Base-by-base conservation (phyloP, 371 early-diverging fungal species). In the Lichtheimia ornata region DNA sequence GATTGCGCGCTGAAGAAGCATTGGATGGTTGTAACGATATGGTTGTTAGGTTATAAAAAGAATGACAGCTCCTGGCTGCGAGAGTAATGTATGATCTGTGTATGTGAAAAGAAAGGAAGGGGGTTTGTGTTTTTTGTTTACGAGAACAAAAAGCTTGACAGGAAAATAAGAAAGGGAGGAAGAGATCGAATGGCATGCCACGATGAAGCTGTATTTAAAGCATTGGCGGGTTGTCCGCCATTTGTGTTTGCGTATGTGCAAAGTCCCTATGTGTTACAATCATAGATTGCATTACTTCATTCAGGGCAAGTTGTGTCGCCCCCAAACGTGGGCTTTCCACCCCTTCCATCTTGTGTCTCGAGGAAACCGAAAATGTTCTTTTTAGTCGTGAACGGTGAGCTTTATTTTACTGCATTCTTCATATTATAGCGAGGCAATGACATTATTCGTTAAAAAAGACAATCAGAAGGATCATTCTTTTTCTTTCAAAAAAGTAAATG, bases 231-330 rank as follows among this genome's bases (percentile, higher is more conserved):
- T 18, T n/a, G 47, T 47, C 47, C 18, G 18, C 47, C 47, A 22
- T 47, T 22, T 17, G 22, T 47, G n/a, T 20, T 41, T 20, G 47
- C 22, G 47, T 18, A 47, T 47, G 22, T 45, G 59, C 43, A 59
- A 59, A 59, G 14, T 52, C 50, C 25, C 55, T 28, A 56, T 42
- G 70, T 70, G 25, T 63, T 44, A 70, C 70, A 65, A 65, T 47
- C 50, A 70, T 64, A 59, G 62, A 70, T 70, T 70, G 65, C 65
- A 65, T 70, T 62, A 22, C 58, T 61, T 58, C 60, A 62, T 59
- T 67, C 59, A 59, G 53, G 54, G 40, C 59, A 15, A 43, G 30
- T 65, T 65, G 62, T 65, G 65, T 63, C 27, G 55, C 65, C 52
- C 52, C 45, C 42, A 53, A 64, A 53, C 35, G 35, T 35, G 35